Evolutionary conservation across 352 stramenopile genomes (phyloP), one percentile per base, ranked within the genome.

Genomic region (Pythium sukuiense): DNA sequence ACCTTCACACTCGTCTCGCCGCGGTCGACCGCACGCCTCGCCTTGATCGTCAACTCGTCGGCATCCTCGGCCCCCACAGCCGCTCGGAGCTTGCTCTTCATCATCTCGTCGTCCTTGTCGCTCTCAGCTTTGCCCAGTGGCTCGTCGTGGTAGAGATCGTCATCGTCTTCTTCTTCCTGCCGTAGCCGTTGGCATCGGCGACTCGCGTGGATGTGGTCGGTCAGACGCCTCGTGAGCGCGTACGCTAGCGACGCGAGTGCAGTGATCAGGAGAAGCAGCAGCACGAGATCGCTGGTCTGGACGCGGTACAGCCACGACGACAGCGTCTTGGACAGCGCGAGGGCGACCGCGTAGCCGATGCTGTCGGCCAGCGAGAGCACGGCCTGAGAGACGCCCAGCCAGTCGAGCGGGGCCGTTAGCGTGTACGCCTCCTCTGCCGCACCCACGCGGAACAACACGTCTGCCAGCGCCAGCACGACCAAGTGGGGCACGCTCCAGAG

Each of bases 221-320:
- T 73, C 1, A 80, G 46, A 3, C 65, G 65, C 50, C 79, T 79
- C 30, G 76, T 74, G 33, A 89, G 59, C 16, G 79, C 70, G 55
- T 88, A 88, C 56, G 72, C 74, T 11, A 91, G 70, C 30, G 82
- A 81, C 20, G 86, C 59, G 9, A 81, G 57, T 37, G 84, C 80
- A 35, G 82, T 85, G 33, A 89, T 72, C 12, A 93, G 74, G 41
- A 93, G 61, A 43, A 93, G 76, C 13, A 88, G 60, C 27, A 90
- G 63, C 48, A 80, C 80, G 67, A 92, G 68, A 62, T 93, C 84
- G 35, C 71, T 90, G 37, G 73, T 67, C 30, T 77, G 58, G 11
- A 73, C 67, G 6, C 72, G 65, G 32, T 88, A 89, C n/a, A 91
- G 70, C 84, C 84, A 93, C 24, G 67, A 55, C 4, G 80, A 86